Base-by-base conservation (phyloP, 2,329 filamentous ascomycete species). In the Aspergillus transmontanensis region DNA sequence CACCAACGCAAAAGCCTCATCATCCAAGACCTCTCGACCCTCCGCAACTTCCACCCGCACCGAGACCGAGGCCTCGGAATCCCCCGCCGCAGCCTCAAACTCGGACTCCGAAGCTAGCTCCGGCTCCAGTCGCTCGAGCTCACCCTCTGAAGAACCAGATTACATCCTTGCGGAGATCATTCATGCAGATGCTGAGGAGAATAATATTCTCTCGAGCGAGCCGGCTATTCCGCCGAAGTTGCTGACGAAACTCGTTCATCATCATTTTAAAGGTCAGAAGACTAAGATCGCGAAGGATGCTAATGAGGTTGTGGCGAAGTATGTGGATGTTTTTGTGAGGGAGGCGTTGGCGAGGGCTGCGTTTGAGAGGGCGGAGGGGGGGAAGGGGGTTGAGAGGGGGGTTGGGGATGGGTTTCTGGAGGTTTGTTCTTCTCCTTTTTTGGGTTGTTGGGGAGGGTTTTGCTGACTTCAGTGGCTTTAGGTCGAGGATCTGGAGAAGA, bases 401-500 rank as follows among this genome's bases (percentile, higher is more conserved):
- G 83, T 71, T 56, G 71, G 63, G 11, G 75, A 87, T 63, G 88
- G 86, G 4, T 93, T 94, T 73, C 75, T 94, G 41, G 92, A 95
- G 86, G 90, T 93, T 68, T 78, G 86, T 77, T 64, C 32, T 45
- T 50, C 58, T 62, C 7, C 23, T 30, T 55, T 41, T 36, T 61
- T 28, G 41, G 46, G 28, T 26, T 23, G 21, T 21, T 28, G 14
- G 32, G 45, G 46, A n/a, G 12, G 39, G 16, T 30, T 23, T 65
- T 50, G 60, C 39, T 58, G 57, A 50, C 62, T 69, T 57, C 55
- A 64, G 50, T 36, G 60, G 19, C 55, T 58, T 39, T 71, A 94
- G 86, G 89, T 96, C 53, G 93, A 96, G 74, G 94, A 97, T 81
- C 75, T 98, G 64, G 94, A 97, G 80, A 95, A 92, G 78, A 83